Base-by-base conservation (phyloP, 164 flowering plant genomes). In the Malania oleifera region DNA sequence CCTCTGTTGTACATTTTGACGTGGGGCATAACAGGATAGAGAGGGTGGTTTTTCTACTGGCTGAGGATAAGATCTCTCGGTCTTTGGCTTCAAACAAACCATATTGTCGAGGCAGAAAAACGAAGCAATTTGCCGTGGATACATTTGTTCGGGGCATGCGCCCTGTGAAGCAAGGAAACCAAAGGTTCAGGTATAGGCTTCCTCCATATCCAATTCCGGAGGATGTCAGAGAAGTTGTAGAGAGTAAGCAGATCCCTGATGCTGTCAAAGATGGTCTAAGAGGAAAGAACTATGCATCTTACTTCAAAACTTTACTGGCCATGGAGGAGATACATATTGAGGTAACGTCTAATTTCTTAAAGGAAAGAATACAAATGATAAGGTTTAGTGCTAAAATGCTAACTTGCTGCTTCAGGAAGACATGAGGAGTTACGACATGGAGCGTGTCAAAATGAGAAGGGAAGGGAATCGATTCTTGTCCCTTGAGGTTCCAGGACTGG, bases 301-400 rank as follows among this genome's bases (percentile, higher is more conserved):
- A 59, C 69, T 95, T 95, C 72, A 76, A 60, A 27, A 64, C 78
- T 26, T 68, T 95, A 35, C 44, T 91, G 23, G 71, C 67, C 53
- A 77, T 95, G 87, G 99, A 91, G 75, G 99, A 95, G 67, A 24
- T 95, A 26, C 80, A 84, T 45, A 8, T 88, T 67, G 96, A 95
- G 99, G 99, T 91, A 61, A 59, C 15, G 39, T 40, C 50, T 23
- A 19, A 35, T 27, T 43, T 1, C 23, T 20, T n/a, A 2, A 28
- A 23, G 14, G 31, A 3, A 15, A 8, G 25, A 19, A 22, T 0
- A 18, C 0, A 38, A 4, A 34, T 29, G 1, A 1, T 47, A 7
- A 1, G 20, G 19, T 15, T 52, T 39, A 9, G 5, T 62, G 7
- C 47, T 57, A 37, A 45, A 51, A 34, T 59, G n/a, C 2, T 57